Conservation (phyloP, 2,329 filamentous ascomycete species). For the Fusarium sp. region DNA sequence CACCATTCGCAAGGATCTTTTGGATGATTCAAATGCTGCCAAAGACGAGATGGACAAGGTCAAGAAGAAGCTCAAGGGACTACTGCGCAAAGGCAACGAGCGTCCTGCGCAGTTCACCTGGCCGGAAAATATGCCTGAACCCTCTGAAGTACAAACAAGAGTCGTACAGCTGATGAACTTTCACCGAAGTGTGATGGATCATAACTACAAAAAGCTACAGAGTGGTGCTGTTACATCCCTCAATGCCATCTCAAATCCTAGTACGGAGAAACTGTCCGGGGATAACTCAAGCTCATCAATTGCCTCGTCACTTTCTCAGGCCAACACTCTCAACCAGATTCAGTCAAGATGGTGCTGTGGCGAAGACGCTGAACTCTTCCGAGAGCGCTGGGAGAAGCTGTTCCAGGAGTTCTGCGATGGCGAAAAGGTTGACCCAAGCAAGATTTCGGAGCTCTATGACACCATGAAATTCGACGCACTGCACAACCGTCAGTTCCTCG, state of each 20-base stretch:
- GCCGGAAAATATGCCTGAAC: constrained; percentile 94
- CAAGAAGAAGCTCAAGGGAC: constrained; percentile 97
- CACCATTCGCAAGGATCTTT: constrained; percentile 88
- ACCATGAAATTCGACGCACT: constrained; percentile 99
- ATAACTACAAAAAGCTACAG: constrained; percentile 87
- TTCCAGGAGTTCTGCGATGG: constrained; percentile 96
- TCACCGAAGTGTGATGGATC: constrained; percentile 91
- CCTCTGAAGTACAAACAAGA: constrained; percentile 88
- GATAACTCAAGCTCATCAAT: constrained; percentile 55
- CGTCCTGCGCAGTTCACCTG: constrained; percentile 97
- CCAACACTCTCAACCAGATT: constrained; percentile 72
- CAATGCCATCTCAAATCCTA: constrained; percentile 63
- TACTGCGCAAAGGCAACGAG: constrained; percentile 90
- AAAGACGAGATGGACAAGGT: constrained; percentile 99
- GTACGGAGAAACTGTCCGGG: constrained; percentile 55
- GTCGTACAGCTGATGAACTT: constrained; percentile 98
- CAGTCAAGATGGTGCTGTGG: constrained; percentile 96
- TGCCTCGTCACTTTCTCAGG: constrained; percentile 65
- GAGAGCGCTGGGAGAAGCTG: constrained; percentile 97
- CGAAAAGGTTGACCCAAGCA: constrained; percentile 98
- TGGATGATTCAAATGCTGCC: constrained; percentile 97
- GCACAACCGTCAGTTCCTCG: constrained; percentile 94
- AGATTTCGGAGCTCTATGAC: constrained; percentile 97
- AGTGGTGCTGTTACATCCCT: constrained; percentile 72
- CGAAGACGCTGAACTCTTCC: constrained; percentile 93